phyloP scores from a whole-genome alignment of 768 basidiomycete species.

The Hygrophorus pudorinus region DNA sequence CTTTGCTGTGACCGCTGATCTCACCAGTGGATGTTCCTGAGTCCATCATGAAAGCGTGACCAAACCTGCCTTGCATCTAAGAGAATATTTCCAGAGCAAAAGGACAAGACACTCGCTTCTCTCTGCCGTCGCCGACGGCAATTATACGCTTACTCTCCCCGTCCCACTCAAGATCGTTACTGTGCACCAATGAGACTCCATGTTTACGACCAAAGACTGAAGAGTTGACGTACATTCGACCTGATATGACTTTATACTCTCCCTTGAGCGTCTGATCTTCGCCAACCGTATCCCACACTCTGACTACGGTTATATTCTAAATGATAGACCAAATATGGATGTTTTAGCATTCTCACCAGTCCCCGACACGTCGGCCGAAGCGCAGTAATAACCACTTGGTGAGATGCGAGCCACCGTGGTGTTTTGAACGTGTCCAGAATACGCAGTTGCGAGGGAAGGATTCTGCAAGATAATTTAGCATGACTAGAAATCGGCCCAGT shows the following conservation, averaged over 20 bases:
- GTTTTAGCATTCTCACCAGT: conserved; percentile 43
- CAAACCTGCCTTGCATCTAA: conserved; percentile 43
- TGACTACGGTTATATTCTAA: conserved; percentile 34
- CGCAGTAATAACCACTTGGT: conserved; percentile 91
- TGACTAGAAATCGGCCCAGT: background rate
- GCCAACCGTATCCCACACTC: conserved; percentile 89
- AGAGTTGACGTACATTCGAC: conserved; percentile 47
- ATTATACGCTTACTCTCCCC: conserved; percentile 95
- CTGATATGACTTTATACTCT: conserved; percentile 68
- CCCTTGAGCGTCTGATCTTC: conserved; percentile 76
- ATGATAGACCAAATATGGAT: background rate
- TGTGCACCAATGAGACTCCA: conserved; percentile 17
- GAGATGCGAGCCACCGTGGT: conserved; percentile 87
- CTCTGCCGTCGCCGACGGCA: conserved; percentile 85
- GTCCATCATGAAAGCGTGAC: conserved; percentile 76
- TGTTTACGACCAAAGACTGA: background rate
- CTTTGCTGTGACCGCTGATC: conserved; percentile 86
- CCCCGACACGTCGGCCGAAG: conserved; percentile 77
- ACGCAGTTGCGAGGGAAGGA: conserved; percentile 49
- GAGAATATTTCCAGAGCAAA: background rate
- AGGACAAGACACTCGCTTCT: conserved; percentile 44
- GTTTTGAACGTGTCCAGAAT: conserved; percentile 74
- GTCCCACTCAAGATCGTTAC: conserved; percentile 95
- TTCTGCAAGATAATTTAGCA: conserved; percentile 35
- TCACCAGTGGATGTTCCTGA: conserved; percentile 80